Base-by-base conservation (phyloP, 2,329 filamentous ascomycete genomes). In the Colletotrichum melonis region DNA sequence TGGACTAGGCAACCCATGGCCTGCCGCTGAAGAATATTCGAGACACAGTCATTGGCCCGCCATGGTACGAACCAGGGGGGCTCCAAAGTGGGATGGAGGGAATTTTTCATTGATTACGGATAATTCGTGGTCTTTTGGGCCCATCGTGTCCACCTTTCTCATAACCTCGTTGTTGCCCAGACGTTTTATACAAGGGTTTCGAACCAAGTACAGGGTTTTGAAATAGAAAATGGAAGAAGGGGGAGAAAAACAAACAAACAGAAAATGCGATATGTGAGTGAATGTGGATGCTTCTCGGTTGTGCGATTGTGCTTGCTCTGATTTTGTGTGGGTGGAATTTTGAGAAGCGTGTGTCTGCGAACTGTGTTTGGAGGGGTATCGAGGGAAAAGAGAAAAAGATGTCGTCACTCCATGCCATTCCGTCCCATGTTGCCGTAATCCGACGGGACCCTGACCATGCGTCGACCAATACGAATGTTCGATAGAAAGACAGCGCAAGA, bases 71-170 rank as follows among this genome's bases (percentile, higher is more conserved):
- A 32, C 57, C 68, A 67, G 72, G 69, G 67, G 69, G 66, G 32
- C 49, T 60, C 32, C 62, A 67, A 67, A 72, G 72, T 72, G 72
- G 71, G 54, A 71, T 72, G 42, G 54, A 74, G 57, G 60, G 63
- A 72, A 58, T 72, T 74, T 64, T 72, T 74, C 67, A 72, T 74
- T 74, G 72, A 67, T 74, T 73, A 26, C 26, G 26, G 26, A 26
- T 26, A 70, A 58, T 59, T 60, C 67, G 68, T 62, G 70, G 67
- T 67, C 35, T 59, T 58, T 57, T 30, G 67, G 70, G 60, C 49
- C 70, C 70, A 73, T 73, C 28, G 70, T 73, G 67, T 70, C 70
- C 70, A 65, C 70, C 70, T 70, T 70, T 65, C 65, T 73, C 70
- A 70, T 73, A 65, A 62, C 60, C 67, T 73, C 70, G 56, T 65